Evolutionary conservation across 441 rosid genomes (phyloP), one percentile per base, ranked within the genome.

Genomic region (Brassica hybrid): DNA sequence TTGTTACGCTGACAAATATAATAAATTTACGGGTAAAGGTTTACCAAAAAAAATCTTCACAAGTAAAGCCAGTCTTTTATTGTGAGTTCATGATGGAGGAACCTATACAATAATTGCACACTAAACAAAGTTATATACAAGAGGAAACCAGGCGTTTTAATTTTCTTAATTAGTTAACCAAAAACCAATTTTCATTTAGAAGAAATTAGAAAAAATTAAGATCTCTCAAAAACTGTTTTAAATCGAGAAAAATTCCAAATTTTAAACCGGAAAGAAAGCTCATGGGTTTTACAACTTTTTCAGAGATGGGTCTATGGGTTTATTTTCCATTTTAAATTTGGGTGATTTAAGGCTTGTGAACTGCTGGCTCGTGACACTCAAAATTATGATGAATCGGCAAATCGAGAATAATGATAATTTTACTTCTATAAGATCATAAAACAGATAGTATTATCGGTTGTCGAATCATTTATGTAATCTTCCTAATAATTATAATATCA

Each of bases 1-100:
- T 48, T 61, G 79, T 48, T 19, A 62, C 66, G 38, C 72, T 76
- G 54, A 71, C 76, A 77, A 19, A 64, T 56, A 65, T 17, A 5
- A 10, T 23, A 6, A 71, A 21, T 41, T 36, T 41, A 9, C 67
- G 30, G 21, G 1, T 38, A n/a, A 17, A 43, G 52, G 14, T 43
- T 43, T 43, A 43, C 52, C 52, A 43, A 43, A 43, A 41, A 36
- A 43, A 43, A 43, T 43, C 14, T 43, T 43, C 13, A 43, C 14
- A 43, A 12, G 5, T 12, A 43, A 13, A 32, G 13, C 18, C 34
- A 34, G 48, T 69, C 48, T 32, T 52, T 52, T 25, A 10, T 50
- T 10, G 13, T 30, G 30, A 69, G 25, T 11, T 30, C 3, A 17
- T 12, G 62, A 69, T 16, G 72, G 43, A 16, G 9, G 34, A 52